Conservation (phyloP, 306 rosid species). For the Begonia peltatifolia region DNA sequence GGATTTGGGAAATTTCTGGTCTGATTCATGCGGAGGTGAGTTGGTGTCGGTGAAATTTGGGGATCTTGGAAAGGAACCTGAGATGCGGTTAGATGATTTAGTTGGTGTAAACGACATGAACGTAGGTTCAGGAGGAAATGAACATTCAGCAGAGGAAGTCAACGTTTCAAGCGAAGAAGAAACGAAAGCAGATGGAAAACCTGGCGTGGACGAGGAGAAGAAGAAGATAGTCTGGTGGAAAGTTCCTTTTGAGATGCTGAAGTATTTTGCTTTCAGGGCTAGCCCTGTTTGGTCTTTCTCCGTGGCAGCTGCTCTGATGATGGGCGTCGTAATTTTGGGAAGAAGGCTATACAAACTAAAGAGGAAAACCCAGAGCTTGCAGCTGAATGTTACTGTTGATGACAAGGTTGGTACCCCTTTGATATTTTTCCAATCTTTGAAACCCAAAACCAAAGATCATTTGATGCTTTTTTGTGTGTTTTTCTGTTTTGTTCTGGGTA, state of each 20-base stretch:
- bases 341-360: constrained; percentile 58
- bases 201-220: constrained; percentile 18
- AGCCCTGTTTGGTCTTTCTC: constrained; percentile 71
- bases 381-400: constrained; percentile 70
- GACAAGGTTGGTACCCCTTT: constrained; percentile 45
- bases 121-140: constrained; percentile 14
- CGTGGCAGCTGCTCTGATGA: constrained; percentile 46
- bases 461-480: too few relatives aligned
- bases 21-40: constrained; percentile 25
- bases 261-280: constrained; percentile 46
- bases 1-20: constrained; percentile 17
- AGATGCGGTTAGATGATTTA: neutral
- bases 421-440: too few relatives aligned
- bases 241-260: constrained; percentile 73
- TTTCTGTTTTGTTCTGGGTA: too few relatives aligned
- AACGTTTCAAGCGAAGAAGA: constrained; percentile 10
- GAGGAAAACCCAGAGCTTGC: constrained; percentile 53
- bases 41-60: constrained; percentile 10
- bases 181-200: constrained; percentile 19
- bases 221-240: constrained; percentile 63
- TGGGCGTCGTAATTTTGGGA: constrained; percentile 65
- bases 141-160: constrained; percentile 6
- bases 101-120: constrained; percentile 11
- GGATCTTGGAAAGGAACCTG: constrained; percentile 9
- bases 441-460: too few relatives aligned